Percentiles rank a stretch among this genome's conserved stretches.
Evolutionary conservation across 805 yeast genomes (phyloP).

Genomic region (Candida loeiensis): DNA sequence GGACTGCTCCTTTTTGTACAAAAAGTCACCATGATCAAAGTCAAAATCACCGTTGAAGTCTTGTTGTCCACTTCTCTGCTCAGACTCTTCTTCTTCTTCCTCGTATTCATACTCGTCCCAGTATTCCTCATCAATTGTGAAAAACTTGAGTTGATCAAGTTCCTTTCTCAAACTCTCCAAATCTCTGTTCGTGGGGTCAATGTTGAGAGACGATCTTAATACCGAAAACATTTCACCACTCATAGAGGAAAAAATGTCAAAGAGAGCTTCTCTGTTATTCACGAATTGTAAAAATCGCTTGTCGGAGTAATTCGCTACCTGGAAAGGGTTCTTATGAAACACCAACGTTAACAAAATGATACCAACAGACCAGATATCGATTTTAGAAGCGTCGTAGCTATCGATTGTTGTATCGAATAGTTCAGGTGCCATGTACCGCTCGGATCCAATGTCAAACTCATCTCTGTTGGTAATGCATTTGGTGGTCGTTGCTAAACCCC

Average conservation of each 20-base stretch:
- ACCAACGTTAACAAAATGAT: constrained; percentile 76
- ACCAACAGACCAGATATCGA: constrained; percentile 89
- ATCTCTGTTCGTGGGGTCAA: constrained; percentile 85
- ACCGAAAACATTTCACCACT: constrained; percentile 84
- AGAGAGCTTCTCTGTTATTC: constrained; percentile 80
- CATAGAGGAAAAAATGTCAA: constrained; percentile 89
- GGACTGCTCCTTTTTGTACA: constrained; percentile 9
- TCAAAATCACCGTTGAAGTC: constrained; percentile 13
- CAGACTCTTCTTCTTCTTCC: constrained; percentile 19
- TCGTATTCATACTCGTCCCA: constrained; percentile 28
- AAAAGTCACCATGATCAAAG: constrained; percentile 14
- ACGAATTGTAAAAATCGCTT: constrained; percentile 83
- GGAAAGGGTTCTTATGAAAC: constrained; percentile 87
- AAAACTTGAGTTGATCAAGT: constrained; percentile 54
- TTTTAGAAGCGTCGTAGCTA: constrained; percentile 72
- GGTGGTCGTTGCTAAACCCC: constrained; percentile 56
- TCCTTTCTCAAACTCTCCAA: constrained; percentile 58
- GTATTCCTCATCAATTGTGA: constrained; percentile 76
- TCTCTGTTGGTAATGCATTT: constrained; percentile 51
- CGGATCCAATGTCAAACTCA: constrained; percentile 80
- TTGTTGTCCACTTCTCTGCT: constrained; percentile 22
- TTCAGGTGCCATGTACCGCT: constrained; percentile 95
- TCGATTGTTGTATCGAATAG: constrained; percentile 60
- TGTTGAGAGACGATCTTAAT: constrained; percentile 68
- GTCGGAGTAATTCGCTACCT: constrained; percentile 75